Evolutionary conservation across 176 grass and related monocot genomes (phyloP), one percentile per base, ranked within the genome.

Genomic region (Luzula sylvatica): DNA sequence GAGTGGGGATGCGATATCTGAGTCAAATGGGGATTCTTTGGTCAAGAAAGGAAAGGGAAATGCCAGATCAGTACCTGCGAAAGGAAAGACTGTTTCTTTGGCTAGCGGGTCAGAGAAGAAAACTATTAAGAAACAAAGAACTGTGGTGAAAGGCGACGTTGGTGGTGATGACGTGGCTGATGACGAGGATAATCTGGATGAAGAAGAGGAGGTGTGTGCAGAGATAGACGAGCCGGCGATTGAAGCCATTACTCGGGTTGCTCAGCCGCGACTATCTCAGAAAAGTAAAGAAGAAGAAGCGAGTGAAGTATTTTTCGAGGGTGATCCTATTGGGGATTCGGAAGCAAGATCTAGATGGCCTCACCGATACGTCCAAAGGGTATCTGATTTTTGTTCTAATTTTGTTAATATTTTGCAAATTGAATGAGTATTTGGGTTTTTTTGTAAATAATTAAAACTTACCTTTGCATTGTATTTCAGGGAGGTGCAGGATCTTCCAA

Each of bases 261-360:
- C 50, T 23, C 62, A 69, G 58, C 53, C 46, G 1, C 67, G 38
- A 43, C 74, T 41, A 20, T 29, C 15, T 17, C 38, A 63, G 41
- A 25, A 12, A 1, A 52, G 46, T 1, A 35, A 0, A 0, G 57
- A 9, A 0, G 67, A 58, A 0, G 28, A 44, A 18, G 61, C 54
- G 2, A 67, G 62, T 35, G 30, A 35, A 9, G 30, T 35, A 7
- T 35, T 9, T 39, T 82, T 87, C 13, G 3, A 69, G 3, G 87
- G 82, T 0, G 53, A 63, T 18, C 48, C 78, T 0, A 1, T 94
- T 45, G 63, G 53, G 3, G 38, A 58, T 3, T 62, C 16, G 0
- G 87, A 79, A 67, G 82, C 78, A 3, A 80, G 52, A 20, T 4
- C n/a, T 23, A 46, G 26, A 35, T 94, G 87, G 82, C 82, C 87